Percentiles rank a stretch among this genome's conserved stretches.
Conservation (phyloP, 2,329 filamentous ascomycete genomes). For the Domatiomyces catenatus region DNA sequence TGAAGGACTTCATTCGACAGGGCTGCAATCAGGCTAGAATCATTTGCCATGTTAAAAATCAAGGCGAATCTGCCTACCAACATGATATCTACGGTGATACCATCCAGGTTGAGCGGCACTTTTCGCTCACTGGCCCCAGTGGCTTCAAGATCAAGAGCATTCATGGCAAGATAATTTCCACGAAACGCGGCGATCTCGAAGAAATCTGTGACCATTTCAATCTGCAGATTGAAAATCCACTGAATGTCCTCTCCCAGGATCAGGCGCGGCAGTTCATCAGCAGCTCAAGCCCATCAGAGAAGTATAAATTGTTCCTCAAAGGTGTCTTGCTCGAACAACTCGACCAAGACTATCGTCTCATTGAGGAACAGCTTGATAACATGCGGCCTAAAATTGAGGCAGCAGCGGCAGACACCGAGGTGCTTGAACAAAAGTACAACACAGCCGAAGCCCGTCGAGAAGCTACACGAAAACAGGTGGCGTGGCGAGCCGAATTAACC, state of each 20-base stretch:
- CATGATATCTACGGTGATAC: constrained; percentile 66
- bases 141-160: constrained; percentile 77
- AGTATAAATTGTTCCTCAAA: constrained; percentile 93
- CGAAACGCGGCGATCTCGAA: constrained; percentile 72
- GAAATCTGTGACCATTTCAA: constrained; percentile 88
- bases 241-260: constrained; percentile 91
- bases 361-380: constrained; percentile 62
- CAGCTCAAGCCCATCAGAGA: constrained; percentile 62
- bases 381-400: constrained; percentile 49
- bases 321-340: constrained; percentile 87
- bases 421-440: constrained; percentile 36
- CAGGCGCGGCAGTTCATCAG: constrained; percentile 88
- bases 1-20: constrained; percentile 85
- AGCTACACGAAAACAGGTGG: neutral
- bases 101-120: constrained; percentile 83
- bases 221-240: constrained; percentile 87
- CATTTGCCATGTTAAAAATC: constrained; percentile 78
- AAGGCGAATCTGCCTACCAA: constrained; percentile 70
- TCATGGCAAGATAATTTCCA: constrained; percentile 52
- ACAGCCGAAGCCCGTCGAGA: neutral
- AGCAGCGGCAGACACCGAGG: constrained; percentile 47
- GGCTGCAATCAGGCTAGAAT: constrained; percentile 61
- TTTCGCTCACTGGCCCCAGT: constrained; percentile 50
- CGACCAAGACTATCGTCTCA: constrained; percentile 75
- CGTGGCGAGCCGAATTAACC: neutral